These are phyloP conservation scores for Pseudoneurospora amorphoporcata DNA, from an alignment of 495 filamentous ascomycete genomes.

Conservation along the genomic window DNA sequence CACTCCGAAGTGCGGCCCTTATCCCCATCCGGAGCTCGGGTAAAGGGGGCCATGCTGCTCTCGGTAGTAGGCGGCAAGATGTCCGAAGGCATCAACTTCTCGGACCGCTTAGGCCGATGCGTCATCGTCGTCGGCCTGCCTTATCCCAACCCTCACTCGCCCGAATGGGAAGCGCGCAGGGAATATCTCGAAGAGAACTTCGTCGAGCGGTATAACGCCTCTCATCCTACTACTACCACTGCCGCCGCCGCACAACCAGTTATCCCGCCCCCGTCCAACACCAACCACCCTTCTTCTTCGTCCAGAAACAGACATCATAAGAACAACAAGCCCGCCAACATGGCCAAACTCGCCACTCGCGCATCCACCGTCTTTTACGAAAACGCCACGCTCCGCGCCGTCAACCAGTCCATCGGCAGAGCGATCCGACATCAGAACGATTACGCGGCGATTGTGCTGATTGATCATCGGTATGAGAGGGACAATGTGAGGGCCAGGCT, in stretches of 20 bases:
- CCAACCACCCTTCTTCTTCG: not conserved
- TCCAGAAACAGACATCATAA: not conserved
- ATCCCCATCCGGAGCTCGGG: not conserved
- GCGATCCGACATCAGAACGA: conserved; percentile 83
- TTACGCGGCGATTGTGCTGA: conserved; percentile 80
- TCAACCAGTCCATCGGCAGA: conserved; percentile 91
- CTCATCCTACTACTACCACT: not conserved
- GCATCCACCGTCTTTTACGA: conserved; percentile 59
- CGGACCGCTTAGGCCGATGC: conserved; percentile 77
- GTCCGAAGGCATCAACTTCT: conserved; percentile 97
- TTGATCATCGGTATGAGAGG: conserved; percentile 66
- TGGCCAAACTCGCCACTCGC: not conserved
- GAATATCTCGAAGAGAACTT: conserved; percentile 73
- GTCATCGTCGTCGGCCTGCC: conserved; percentile 85
- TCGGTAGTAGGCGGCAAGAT: conserved; percentile 92
- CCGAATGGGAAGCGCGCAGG: conserved; percentile 86
- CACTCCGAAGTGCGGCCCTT: conserved; percentile 18
- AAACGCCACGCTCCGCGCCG: conserved; percentile 91
- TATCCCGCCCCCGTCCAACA: not conserved
- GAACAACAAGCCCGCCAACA: not conserved
- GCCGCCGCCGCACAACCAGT: conserved; percentile 24
- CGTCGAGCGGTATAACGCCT: conserved; percentile 28
- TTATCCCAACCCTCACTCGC: conserved; percentile 81
- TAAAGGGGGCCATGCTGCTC: conserved; percentile 65
- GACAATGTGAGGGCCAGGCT: conserved; percentile 65